Conservation (phyloP, 2,329 filamentous ascomycete genomes). For the Alternaria rosae region DNA sequence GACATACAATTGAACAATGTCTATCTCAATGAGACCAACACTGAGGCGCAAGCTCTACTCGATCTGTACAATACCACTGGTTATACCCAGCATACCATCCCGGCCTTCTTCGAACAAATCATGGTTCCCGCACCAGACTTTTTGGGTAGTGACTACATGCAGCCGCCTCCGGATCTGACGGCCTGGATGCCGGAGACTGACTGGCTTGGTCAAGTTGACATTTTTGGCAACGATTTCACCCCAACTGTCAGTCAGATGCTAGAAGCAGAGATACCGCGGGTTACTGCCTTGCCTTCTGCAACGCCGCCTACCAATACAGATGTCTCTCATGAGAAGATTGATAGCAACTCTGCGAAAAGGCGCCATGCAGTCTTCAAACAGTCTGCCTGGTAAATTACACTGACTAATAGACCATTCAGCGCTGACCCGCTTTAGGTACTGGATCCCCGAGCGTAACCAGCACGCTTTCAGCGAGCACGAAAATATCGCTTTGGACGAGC, state of each 20-base stretch:
- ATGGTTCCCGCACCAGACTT: slow-evolving; percentile 31
- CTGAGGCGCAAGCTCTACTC: slow-evolving; percentile 19
- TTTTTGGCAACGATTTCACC: slow-evolving; percentile 26
- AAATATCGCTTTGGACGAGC: slow-evolving; percentile 34
- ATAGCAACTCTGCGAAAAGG: slow-evolving; percentile 16
- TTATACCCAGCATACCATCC: slow-evolving; percentile 10
- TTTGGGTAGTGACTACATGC: slow-evolving; percentile 18
- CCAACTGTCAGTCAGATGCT: slow-evolving; percentile 24
- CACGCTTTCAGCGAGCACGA: slow-evolving; percentile 41
- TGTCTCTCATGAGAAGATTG: not conserved
- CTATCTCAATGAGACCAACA: not conserved
- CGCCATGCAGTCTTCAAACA: slow-evolving; percentile 24
- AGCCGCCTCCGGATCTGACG: slow-evolving; percentile 23
- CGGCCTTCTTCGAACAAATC: slow-evolving; percentile 27
- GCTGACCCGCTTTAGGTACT: slow-evolving; percentile 17
- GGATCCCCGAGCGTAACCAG: slow-evolving; percentile 37
- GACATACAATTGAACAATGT: not conserved
- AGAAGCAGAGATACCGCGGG: slow-evolving; percentile 1
- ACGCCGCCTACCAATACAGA: slow-evolving; percentile 1
- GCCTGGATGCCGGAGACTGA: slow-evolving; percentile 30
- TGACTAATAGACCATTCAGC: not conserved
- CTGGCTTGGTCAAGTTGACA: slow-evolving; percentile 22
- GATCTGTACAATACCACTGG: slow-evolving; percentile 13
- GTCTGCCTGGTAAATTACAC: slow-evolving; percentile 18
- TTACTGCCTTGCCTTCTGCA: not conserved